These are phyloP conservation scores for Suhomyces wounanorum DNA, from an alignment of 1,139 yeast species.

Conservation along the genomic window DNA sequence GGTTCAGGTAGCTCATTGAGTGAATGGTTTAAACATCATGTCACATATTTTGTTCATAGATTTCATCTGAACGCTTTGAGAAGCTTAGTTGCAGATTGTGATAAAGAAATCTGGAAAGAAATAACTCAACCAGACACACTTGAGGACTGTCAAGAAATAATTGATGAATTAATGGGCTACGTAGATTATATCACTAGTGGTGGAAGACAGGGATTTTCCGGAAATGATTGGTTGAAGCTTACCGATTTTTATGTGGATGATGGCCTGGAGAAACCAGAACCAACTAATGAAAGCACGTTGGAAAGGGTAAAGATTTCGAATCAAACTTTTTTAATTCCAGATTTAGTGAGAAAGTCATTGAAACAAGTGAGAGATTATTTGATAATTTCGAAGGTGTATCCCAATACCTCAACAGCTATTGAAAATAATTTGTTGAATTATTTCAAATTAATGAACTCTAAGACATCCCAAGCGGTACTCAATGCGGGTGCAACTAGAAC, in stretches of 20 bases:
- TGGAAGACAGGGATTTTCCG: constrained; percentile 29
- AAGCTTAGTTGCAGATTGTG: constrained; percentile 51
- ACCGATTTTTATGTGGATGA: constrained; percentile 29
- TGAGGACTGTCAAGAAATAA: constrained; percentile 47
- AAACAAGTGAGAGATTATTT: constrained; percentile 49
- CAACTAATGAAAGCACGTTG: constrained; percentile 6
- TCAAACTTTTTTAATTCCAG: constrained; percentile 47
- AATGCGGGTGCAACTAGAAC: constrained; percentile 80
- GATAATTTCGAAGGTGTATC: constrained; percentile 50
- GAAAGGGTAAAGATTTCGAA: constrained; percentile 41
- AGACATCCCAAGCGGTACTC: constrained; percentile 62
- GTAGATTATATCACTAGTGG: constrained; percentile 44
- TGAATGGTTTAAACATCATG: constrained; percentile 68
- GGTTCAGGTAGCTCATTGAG: constrained; percentile 54
- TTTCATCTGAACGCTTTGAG: constrained; percentile 56
- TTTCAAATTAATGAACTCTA: constrained; percentile 54
- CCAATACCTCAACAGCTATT: constrained; percentile 36
- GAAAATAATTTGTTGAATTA: constrained; percentile 52
- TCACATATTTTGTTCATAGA: constrained; percentile 58
- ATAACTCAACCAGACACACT: constrained; percentile 32
- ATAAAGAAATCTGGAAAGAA: constrained; percentile 81
- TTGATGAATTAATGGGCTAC: constrained; percentile 58
- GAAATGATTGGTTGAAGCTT: constrained; percentile 49
- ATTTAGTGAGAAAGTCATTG: constrained; percentile 38
- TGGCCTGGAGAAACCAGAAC: background rate